Evolutionary conservation across 306 rosid species (phyloP).

Genomic region (Canavalia ensiformis): DNA sequence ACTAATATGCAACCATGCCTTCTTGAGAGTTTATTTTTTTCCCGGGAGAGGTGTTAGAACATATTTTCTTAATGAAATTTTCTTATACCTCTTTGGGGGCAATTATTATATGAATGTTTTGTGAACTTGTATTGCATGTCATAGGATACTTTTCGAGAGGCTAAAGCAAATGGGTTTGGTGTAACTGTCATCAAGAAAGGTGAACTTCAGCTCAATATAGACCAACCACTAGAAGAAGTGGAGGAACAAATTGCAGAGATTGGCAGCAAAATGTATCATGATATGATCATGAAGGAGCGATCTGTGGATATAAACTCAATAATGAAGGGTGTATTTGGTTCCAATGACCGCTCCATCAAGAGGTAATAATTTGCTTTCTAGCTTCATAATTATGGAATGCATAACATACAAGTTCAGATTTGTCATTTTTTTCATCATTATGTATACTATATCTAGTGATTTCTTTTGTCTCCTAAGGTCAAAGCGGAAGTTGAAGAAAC

Average conservation of each 20-base stretch:
- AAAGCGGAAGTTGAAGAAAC: constrained; percentile 68
- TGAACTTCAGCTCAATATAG: constrained; percentile 87
- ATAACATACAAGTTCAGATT: background rate
- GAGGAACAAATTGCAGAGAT: constrained; percentile 87
- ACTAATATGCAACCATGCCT: background rate
- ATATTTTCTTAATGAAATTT: background rate
- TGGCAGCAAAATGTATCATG: constrained; percentile 97
- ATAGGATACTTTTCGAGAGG: constrained; percentile 88
- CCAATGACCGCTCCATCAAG: constrained; percentile 59
- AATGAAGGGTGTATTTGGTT: constrained; percentile 91
- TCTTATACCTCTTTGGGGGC: background rate
- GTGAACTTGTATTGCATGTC: constrained; percentile 36
- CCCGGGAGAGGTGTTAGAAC: too few relatives aligned
- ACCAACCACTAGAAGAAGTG: constrained; percentile 87
- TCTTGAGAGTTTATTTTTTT: background rate
- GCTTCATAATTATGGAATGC: constrained; percentile 24
- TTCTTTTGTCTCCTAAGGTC: constrained; percentile 54
- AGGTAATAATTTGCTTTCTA: constrained; percentile 59
- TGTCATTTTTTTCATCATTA: constrained; percentile 33
- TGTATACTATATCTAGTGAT: constrained; percentile 40
- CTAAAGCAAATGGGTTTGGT: constrained; percentile 82
- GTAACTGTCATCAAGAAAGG: constrained; percentile 90
- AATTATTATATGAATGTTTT: constrained; percentile 33
- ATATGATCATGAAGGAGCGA: constrained; percentile 76
- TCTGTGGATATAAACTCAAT: constrained; percentile 87